A percentile compares a stretch with the other conserved stretches of the same genome.
Evolutionary conservation across 305 asterid genomes (phyloP).

Genomic region (Plantago coronopus): DNA sequence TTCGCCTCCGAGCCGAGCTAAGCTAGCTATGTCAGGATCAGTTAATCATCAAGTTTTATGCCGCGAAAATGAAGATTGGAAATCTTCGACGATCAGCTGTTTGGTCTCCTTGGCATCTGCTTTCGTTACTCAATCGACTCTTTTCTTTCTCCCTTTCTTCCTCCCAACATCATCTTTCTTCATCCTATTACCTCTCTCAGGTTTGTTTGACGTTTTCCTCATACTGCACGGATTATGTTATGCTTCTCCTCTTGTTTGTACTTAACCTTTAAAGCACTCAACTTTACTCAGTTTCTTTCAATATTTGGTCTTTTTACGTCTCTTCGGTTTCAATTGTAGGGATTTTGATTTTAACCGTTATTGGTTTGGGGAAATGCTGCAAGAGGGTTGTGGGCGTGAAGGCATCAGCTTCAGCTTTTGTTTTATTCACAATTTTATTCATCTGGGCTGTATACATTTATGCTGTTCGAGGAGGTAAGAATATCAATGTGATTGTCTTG

Average conservation of each 20-base stretch:
- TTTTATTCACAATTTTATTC: slow-evolving; percentile 40
- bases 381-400: slow-evolving; percentile 44
- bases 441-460: slow-evolving; percentile 38
- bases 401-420: slow-evolving; percentile 56
- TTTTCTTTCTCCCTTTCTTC: slow-evolving; percentile 35
- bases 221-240: slow-evolving; percentile 1
- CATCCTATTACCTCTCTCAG: slow-evolving; percentile 44
- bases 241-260: neutral
- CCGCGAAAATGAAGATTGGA: slow-evolving; percentile 21
- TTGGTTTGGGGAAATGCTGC: slow-evolving; percentile 43
- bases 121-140: slow-evolving; percentile 33
- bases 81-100: slow-evolving; percentile 21
- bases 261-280: neutral
- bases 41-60: slow-evolving; percentile 3
- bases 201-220: slow-evolving; percentile 17
- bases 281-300: neutral
- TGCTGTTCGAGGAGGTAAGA: slow-evolving; percentile 40
- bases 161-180: slow-evolving; percentile 32
- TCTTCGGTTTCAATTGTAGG: slow-evolving; percentile 32
- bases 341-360: slow-evolving; percentile 29
- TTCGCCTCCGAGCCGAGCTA: neutral
- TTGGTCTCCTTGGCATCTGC: slow-evolving; percentile 38
- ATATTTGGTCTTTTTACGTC: neutral
- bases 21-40: slow-evolving; percentile 17
- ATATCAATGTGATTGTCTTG: neutral